phyloP scores from a whole-genome alignment of 2,329 filamentous ascomycete species.

The Chalaropsis thielavioides region DNA sequence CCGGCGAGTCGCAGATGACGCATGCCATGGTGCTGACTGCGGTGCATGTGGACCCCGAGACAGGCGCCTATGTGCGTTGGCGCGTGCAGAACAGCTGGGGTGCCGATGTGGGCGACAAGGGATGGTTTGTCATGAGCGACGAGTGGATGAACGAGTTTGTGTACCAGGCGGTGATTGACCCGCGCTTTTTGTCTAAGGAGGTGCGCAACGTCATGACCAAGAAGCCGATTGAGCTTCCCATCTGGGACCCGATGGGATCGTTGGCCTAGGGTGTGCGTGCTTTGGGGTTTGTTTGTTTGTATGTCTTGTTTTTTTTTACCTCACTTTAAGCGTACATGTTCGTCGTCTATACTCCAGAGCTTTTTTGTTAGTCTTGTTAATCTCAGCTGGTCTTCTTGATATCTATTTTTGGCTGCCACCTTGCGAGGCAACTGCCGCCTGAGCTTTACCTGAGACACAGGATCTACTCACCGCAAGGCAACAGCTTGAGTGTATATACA shows the following conservation, averaged over 20 bases:
- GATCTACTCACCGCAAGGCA: not conserved
- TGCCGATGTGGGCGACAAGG: conserved; percentile 51
- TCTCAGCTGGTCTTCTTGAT: not conserved
- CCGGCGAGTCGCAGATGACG: conserved; percentile 71
- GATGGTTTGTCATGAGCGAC: conserved; percentile 85
- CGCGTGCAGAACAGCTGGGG: conserved; percentile 82
- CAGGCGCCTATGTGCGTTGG: conserved; percentile 57
- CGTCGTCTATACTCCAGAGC: not conserved
- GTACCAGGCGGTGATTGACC: conserved; percentile 76
- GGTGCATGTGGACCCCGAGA: conserved; percentile 56
- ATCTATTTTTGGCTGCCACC: not conserved
- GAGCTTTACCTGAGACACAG: not conserved
- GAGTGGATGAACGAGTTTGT: conserved; percentile 66
- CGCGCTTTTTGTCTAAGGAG: conserved; percentile 48
- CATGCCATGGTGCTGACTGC: conserved; percentile 86
- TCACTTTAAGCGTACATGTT: conserved; percentile 27
- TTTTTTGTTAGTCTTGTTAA: not conserved
- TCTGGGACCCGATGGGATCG: conserved; percentile 72
- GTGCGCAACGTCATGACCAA: conserved; percentile 56
- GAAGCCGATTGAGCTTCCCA: conserved; percentile 54
- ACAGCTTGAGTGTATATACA: not conserved
- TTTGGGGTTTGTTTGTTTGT: not conserved
- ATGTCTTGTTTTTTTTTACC: conserved; percentile 29
- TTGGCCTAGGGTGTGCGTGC: conserved; percentile 36
- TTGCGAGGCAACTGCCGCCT: not conserved